Percentiles rank a stretch among this genome's conserved stretches.
These are phyloP conservation scores for Globisporangium nagaii DNA, from an alignment of 352 stramenopile species.

Conservation along the genomic window DNA sequence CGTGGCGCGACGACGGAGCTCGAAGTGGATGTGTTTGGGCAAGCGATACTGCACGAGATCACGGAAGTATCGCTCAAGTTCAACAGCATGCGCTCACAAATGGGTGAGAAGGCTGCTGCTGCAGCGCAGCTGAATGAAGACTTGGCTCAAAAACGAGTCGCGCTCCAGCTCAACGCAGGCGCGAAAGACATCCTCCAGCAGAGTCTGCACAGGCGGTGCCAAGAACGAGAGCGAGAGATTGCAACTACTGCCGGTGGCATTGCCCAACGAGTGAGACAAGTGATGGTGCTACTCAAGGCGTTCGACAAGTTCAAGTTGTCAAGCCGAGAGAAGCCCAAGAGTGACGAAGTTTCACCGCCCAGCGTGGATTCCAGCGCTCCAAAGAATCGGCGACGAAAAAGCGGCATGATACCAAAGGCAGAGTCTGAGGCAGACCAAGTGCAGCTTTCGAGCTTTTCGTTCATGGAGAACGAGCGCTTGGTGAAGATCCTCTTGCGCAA, in stretches of 20 bases:
- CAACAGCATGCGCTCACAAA: background rate
- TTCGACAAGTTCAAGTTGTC: constrained; percentile 43
- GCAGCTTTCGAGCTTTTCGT: constrained; percentile 22
- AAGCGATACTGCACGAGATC: constrained; percentile 21
- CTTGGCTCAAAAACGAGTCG: constrained; percentile 6
- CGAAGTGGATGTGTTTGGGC: constrained; percentile 41
- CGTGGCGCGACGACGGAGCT: constrained; percentile 16
- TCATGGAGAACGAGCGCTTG: constrained; percentile 75
- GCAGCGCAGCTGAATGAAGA: constrained; percentile 7
- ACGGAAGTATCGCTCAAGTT: constrained; percentile 11
- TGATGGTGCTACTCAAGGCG: constrained; percentile 26
- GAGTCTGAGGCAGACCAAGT: background rate
- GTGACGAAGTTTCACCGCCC: background rate
- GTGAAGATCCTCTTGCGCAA: constrained; percentile 68
- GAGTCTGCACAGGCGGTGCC: constrained; percentile 11
- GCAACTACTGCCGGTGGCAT: constrained; percentile 6
- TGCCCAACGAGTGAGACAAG: constrained; percentile 10
- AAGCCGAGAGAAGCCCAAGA: background rate
- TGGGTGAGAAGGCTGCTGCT: constrained; percentile 1
- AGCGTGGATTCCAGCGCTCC: background rate
- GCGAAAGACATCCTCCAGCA: constrained; percentile 10
- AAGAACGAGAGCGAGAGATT: constrained; percentile 12
- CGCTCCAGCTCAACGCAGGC: constrained; percentile 7
- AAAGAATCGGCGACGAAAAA: constrained; percentile 7
- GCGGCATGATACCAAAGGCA: background rate